Evolutionary conservation across 352 stramenopile species (phyloP), one percentile per base, ranked within the genome.

Genomic region (Globisporangium carolinianum): DNA sequence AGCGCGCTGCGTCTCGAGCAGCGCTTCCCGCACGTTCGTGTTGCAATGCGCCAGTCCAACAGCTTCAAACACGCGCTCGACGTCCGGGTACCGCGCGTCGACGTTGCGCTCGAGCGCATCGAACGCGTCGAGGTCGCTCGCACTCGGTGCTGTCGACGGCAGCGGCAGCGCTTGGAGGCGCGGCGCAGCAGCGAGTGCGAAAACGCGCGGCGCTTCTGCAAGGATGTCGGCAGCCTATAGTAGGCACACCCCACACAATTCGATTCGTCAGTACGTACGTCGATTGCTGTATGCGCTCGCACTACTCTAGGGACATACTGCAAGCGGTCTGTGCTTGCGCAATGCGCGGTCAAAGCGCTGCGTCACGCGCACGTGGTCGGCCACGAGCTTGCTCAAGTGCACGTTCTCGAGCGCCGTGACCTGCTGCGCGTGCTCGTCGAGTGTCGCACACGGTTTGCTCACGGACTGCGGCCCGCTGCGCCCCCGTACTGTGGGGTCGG

Each of bases 331-430:
- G 10, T 65, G 59, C 52, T 70, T 66, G 37, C 51, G 38, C 1
- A 73, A 53, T 18, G 45, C 60, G 10, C 53, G 61, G 47, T 73
- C 56, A 11, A 73, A 57, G 12, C 48, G 57, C 15, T 66, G 51
- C n/a, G 63, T 53, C 18, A 73, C 54, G 38, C 57, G 53, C 39
- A 62, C 11, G 49, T 73, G 67, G 14, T 66, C 67, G 37, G 68
- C 63, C n/a, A 73, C 55, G 37, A 73, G n/a, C 42, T 65, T 65
- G 17, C 62, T 62, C 18, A 73, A 59, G 7, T 59, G 53, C 48
- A 69, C 65, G 38, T 61, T 61, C 38, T 61, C 47, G 47, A 61
- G 55, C 24, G 39, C 55, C 38, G 55, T 55, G 47, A 55, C 50
- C 14, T 54, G 38, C 15, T 18, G 37, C 6, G 38, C 14, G 18